Base-by-base conservation (phyloP, 345 rosid species). In the Acer negundo region DNA sequence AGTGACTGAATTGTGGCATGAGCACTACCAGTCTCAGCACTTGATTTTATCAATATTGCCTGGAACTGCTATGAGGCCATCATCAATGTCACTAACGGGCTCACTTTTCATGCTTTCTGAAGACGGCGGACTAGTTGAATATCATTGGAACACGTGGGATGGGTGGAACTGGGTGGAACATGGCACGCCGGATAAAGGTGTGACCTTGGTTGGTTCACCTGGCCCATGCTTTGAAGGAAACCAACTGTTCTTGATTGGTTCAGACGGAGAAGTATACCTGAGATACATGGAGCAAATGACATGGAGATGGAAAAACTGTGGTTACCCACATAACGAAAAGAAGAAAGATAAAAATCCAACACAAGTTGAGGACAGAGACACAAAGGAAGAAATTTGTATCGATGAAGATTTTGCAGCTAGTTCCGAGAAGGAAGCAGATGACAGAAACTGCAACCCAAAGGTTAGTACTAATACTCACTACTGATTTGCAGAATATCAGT, bases 161-260 rank as follows among this genome's bases (percentile, higher is more conserved):
- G 92, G 93, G 53, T 88, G 95, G 93, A 88, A 77, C 72, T 91
- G 93, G 93, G 81, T 87, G 64, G 93, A 89, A 75, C 93, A 91
- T 7, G 93, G 93, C 55, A 87, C 88, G 15, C 93, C 93, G 7
- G 76, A 75, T 44, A 87, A 71, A 80, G 89, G 85, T 28, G 92
- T 91, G 40, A 69, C 81, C 67, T 72, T 91, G 76, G 82, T 84
- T 55, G 79, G 89, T 66, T 77, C 93, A n/a, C 92, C 92, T 0
- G 85, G 95, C 46, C 93, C 93, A 5, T 89, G 89, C 80, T 88
- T 88, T 47, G 81, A 86, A 71, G 87, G 84, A 19, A 83, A 84
- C 42, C 87, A 84, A 67, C 78, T 91, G 65, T 79, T 91, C 55
- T 67, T 89, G 84, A 77, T 88, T 11, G 93, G 92, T 64, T 87